These are phyloP conservation scores for Amaranthus cruentus DNA, from an alignment of 148 eudicot genomes.

Conservation along the genomic window DNA sequence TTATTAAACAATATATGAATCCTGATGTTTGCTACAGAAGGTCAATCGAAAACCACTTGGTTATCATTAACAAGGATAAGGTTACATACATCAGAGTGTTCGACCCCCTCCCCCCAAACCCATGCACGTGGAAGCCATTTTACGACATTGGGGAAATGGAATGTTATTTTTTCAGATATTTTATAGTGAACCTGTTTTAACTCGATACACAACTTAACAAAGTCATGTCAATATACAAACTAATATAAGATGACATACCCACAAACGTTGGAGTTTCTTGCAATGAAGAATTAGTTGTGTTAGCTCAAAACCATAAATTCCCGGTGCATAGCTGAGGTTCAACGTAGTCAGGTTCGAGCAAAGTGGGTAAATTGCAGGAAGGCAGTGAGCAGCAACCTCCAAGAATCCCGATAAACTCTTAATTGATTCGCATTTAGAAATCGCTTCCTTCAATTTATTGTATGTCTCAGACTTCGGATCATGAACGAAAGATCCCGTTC, in stretches of 20 bases:
- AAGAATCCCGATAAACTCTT: slow-evolving; percentile 72
- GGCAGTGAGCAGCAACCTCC: slow-evolving; percentile 52
- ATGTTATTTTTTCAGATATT: too few species aligned
- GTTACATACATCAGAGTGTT: too few species aligned
- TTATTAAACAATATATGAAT: too few species aligned
- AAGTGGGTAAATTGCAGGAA: slow-evolving; percentile 62
- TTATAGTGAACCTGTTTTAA: too few species aligned
- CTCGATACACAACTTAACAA: background rate
- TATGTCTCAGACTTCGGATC: slow-evolving; percentile 58
- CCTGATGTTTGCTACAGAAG: too few species aligned
- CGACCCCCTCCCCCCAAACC: too few species aligned
- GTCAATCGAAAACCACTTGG: too few species aligned
- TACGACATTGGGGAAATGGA: too few species aligned
- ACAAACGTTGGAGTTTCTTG: slow-evolving; percentile 58
- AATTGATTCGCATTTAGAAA: slow-evolving; percentile 53
- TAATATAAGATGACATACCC: slow-evolving; percentile 39
- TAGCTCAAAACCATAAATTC: slow-evolving; percentile 54
- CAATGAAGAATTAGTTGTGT: slow-evolving; percentile 62
- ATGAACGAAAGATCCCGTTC: slow-evolving; percentile 57
- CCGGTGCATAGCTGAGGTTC: slow-evolving; percentile 80
- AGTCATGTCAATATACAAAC: background rate
- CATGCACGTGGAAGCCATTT: too few species aligned
- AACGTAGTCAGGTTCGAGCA: slow-evolving; percentile 55
- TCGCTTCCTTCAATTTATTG: slow-evolving; percentile 31
- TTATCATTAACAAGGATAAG: too few species aligned